Evolutionary conservation across 805 yeast species (phyloP).

Genomic region (Saccharomyces eubayanus): DNA sequence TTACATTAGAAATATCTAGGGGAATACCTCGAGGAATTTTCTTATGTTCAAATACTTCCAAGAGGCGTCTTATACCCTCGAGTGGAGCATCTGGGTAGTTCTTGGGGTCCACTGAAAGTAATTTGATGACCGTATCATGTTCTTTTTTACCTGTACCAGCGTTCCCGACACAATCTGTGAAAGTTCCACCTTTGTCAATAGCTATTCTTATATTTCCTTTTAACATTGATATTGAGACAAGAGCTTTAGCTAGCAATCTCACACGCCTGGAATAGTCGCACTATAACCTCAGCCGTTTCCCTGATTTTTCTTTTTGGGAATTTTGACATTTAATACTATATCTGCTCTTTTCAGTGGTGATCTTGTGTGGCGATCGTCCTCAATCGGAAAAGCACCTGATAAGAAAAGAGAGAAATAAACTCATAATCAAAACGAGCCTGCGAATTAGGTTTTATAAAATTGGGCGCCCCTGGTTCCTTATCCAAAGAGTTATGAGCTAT

Average conservation of each 20-base stretch:
- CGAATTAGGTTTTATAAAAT: background rate
- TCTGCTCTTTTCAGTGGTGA: background rate
- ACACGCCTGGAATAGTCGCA: no score
- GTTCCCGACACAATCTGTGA: constrained; percentile 64
- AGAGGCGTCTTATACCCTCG: constrained; percentile 77
- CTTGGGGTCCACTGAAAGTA: constrained; percentile 79
- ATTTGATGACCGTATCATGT: constrained; percentile 62
- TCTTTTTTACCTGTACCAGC: constrained; percentile 40
- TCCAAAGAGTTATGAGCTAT: no score
- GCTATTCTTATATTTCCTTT: constrained; percentile 31
- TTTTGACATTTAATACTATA: background rate
- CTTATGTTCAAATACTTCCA: constrained; percentile 50
- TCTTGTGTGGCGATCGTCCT: background rate
- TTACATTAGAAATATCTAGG: constrained; percentile 55
- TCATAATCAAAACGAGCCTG: background rate
- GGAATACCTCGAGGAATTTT: constrained; percentile 51
- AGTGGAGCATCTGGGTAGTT: constrained; percentile 88
- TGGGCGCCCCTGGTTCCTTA: background rate
- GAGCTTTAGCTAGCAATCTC: background rate
- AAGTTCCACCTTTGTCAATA: constrained; percentile 77
- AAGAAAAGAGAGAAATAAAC: background rate
- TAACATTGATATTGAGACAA: background rate
- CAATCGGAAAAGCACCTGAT: background rate
- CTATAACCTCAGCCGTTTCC: no score
- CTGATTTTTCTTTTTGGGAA: background rate